Base-by-base conservation (phyloP, 441 rosid species). In the Croton laevigatus region DNA sequence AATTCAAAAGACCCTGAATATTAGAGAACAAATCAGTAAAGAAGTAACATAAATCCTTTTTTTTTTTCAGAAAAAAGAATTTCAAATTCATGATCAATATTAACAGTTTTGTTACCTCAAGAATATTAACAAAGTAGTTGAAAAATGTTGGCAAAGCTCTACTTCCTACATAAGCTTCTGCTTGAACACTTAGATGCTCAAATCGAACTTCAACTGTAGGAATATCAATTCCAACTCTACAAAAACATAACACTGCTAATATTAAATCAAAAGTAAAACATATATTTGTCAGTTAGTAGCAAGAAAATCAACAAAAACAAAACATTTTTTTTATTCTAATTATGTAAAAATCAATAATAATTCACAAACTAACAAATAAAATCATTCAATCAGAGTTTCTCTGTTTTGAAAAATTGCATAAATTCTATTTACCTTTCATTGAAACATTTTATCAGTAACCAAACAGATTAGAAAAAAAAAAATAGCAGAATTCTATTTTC, bases 131-230 rank as follows among this genome's bases (percentile, higher is more conserved):
- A 55, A 70, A 57, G 78, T 76, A 87, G 75, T 86, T 88, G 37
- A 82, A 57, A n/a, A 89, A 65, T 7, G 93, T 76, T 8, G 97
- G 95, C 77, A 86, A 79, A 73, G 86, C 87, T 78, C 93, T 86
- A 71, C 91, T 84, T 67, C 95, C 93, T 7, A 81, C 83, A 66
- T 86, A 78, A 48, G 87, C 90, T 80, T 81, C 85, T 52, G 91
- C 90, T 74, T 84, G 93, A 11, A 91, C 68, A 55, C 72, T 86
- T 5, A 89, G 62, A 80, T 86, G 81, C 82, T 91, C 91, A 23
- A 82, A 91, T 76, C 95, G 73, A 20, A 91, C 95, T 81, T 91
- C 95, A 46, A 86, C 75, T 1, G 91, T 80, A 10, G 97, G 95
- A 36, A 86, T 71, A 5, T 80, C 74, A 2, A 91, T 84, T 75